phyloP scores from a whole-genome alignment of 108 stramenopile species.

The Cyclotella cryptica region DNA sequence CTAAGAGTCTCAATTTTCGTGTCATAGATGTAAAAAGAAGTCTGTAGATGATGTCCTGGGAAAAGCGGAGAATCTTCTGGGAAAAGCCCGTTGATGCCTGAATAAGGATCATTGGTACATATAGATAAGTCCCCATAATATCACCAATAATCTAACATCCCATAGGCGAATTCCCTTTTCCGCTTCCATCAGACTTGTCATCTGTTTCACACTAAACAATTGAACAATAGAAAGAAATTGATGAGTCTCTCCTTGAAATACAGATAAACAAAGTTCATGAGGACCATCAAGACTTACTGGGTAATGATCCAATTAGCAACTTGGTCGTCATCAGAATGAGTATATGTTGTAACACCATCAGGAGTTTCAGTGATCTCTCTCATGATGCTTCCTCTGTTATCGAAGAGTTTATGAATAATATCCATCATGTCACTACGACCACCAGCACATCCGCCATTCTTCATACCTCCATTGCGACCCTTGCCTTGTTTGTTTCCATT shows the following conservation, averaged over 20 bases:
- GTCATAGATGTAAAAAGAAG: too few relatives aligned
- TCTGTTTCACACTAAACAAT: slow-evolving; percentile 9
- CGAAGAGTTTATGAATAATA: slow-evolving; percentile 22
- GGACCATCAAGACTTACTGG: neutral
- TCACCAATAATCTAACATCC: too few relatives aligned
- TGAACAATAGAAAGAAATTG: neutral
- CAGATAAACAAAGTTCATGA: neutral
- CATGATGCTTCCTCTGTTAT: slow-evolving; percentile 11
- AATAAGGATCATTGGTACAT: too few relatives aligned
- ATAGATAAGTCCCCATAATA: too few relatives aligned
- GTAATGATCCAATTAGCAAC: slow-evolving; percentile 30
- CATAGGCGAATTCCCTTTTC: slow-evolving; percentile 20
- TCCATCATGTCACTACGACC: slow-evolving; percentile 3
- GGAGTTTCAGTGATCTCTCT: slow-evolving; percentile 13
- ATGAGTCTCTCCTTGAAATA: neutral
- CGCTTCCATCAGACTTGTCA: slow-evolving; percentile 19
- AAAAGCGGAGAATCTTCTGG: too few relatives aligned
- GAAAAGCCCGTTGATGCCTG: too few relatives aligned
- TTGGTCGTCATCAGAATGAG: slow-evolving; percentile 13
- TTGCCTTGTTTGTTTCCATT: neutral
- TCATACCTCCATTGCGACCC: neutral
- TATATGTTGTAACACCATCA: slow-evolving; percentile 23
- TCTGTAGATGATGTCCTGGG: too few relatives aligned
- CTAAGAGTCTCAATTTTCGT: too few relatives aligned
- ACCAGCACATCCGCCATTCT: neutral